Evolutionary conservation across 805 yeast genomes (phyloP).

Genomic region (Clavispora vitiphila): DNA sequence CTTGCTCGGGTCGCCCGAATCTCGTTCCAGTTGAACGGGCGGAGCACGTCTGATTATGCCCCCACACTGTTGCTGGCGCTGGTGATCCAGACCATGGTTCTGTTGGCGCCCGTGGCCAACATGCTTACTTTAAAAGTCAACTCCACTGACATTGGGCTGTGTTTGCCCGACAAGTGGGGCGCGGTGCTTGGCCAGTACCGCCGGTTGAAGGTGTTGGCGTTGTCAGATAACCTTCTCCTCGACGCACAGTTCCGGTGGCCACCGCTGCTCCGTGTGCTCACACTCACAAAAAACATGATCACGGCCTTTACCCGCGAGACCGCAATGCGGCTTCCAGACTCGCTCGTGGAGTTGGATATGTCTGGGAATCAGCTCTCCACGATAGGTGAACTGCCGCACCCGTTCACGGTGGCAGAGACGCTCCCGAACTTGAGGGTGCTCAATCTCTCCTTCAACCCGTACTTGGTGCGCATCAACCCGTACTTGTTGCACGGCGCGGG

Average conservation of each 20-base stretch:
- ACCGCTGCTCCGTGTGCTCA: constrained; percentile 15
- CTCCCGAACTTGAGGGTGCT: constrained; percentile 11
- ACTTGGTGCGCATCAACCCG: constrained; percentile 8
- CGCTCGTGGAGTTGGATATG: constrained; percentile 22
- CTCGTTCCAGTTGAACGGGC: constrained; percentile 24
- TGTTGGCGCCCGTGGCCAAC: constrained; percentile 17
- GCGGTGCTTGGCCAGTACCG: constrained; percentile 21
- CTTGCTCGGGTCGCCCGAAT: constrained; percentile 14
- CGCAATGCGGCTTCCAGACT: constrained; percentile 22
- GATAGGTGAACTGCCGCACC: constrained; percentile 7
- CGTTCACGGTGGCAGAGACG: constrained; percentile 3
- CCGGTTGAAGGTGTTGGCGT: constrained; percentile 17
- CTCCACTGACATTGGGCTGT: constrained; percentile 32
- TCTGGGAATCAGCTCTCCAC: constrained; percentile 14
- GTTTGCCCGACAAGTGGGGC: constrained; percentile 29
- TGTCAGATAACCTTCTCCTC: constrained; percentile 24
- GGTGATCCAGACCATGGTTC: constrained; percentile 24
- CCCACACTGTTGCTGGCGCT: constrained; percentile 29
- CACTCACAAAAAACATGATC: constrained; percentile 24
- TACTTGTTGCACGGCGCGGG: not conserved
- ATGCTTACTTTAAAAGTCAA: constrained; percentile 19
- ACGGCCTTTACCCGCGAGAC: constrained; percentile 15
- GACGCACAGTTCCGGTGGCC: constrained; percentile 23
- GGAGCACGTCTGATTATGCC: constrained; percentile 21
- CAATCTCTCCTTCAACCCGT: constrained; percentile 6